Evolutionary conservation across 805 yeast genomes (phyloP).

Genomic region (Kodamaea neixiangensis): DNA sequence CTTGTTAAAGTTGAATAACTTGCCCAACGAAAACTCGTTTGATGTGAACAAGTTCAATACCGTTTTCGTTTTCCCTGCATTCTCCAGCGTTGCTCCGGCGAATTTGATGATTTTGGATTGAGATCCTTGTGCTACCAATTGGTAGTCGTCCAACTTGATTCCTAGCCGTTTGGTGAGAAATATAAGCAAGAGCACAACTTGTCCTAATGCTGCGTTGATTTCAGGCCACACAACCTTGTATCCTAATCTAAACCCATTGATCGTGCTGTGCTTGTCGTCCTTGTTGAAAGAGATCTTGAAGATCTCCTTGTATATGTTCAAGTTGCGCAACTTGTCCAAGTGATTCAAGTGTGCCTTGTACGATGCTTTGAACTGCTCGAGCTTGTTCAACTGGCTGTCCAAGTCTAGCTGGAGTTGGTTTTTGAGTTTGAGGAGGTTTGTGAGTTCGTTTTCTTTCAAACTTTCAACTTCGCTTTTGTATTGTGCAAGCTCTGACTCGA

Average conservation of each 20-base stretch:
- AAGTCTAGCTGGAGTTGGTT: conserved; percentile 61
- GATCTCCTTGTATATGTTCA: conserved; percentile 81
- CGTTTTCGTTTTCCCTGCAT: conserved; percentile 25
- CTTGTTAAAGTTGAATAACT: conserved; percentile 70
- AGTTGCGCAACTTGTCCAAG: conserved; percentile 66
- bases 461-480: conserved; percentile 42
- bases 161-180: conserved; percentile 62
- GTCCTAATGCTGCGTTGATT: conserved; percentile 90
- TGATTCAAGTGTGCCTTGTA: conserved; percentile 64
- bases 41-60: conserved; percentile 61
- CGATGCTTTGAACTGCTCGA: conserved; percentile 63
- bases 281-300: conserved; percentile 77
- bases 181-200: conserved; percentile 65
- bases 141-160: conserved; percentile 58
- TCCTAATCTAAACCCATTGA: conserved; percentile 85
- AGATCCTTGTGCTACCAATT: conserved; percentile 80
- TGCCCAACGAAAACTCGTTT: conserved; percentile 72
- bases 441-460: conserved; percentile 45
- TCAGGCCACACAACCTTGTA: conserved; percentile 83
- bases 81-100: conserved; percentile 20
- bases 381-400: conserved; percentile 49
- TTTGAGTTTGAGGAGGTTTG: conserved; percentile 46
- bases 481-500: conserved; percentile 50
- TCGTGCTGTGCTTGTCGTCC: conserved; percentile 76
- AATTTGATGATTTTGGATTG: conserved; percentile 70